Evolutionary conservation across 768 basidiomycete species (phyloP).

Genomic region (Omphalotus guepiniiformis): DNA sequence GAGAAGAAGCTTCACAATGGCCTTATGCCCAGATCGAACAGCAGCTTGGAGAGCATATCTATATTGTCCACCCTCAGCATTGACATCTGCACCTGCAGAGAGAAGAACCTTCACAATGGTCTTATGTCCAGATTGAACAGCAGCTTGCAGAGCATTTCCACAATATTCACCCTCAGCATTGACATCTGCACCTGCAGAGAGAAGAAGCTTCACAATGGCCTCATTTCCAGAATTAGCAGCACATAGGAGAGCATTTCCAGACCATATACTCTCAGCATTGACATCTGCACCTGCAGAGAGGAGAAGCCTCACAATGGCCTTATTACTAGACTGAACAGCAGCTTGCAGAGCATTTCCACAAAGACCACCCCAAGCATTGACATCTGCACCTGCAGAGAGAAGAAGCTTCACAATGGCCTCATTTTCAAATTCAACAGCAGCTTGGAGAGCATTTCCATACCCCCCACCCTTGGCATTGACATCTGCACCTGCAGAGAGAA

Average conservation of each 20-base stretch:
- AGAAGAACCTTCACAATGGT: too few relatives aligned
- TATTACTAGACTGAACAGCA: background rate
- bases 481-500: conserved; percentile 1
- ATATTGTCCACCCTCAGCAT: too few relatives aligned
- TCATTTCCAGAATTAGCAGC: background rate
- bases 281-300: conserved; percentile 7
- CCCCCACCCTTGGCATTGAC: background rate
- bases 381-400: background rate
- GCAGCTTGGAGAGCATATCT: too few relatives aligned
- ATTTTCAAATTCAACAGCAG: background rate
- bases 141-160: conserved; percentile 8
- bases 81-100: too few relatives aligned
- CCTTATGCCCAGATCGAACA: too few relatives aligned
- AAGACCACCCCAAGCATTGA: background rate
- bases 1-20: too few relatives aligned
- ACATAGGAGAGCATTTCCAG: background rate
- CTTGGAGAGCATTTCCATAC: too few relatives aligned
- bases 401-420: background rate
- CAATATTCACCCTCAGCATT: background rate
- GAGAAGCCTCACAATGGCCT: conserved; percentile 6
- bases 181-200: conserved; percentile 6
- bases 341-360: conserved; percentile 1
- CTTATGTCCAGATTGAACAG: too few relatives aligned
- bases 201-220: conserved; percentile 2
- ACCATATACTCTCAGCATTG: conserved; percentile 1